phyloP scores from a whole-genome alignment of 2,329 filamentous ascomycete species.

The Acrocalymma vagum region DNA sequence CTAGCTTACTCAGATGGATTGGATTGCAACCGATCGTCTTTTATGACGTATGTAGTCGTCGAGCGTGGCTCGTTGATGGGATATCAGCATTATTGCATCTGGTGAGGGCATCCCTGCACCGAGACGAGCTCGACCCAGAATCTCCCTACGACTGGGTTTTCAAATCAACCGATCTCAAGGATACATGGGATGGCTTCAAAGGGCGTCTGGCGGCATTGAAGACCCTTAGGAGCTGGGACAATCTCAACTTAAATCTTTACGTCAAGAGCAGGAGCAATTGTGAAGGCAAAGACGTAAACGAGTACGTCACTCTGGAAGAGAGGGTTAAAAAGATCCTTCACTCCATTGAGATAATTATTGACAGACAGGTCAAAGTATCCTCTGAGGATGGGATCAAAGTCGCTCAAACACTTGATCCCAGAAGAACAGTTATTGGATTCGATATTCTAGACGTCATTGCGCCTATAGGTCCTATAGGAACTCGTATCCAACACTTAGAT shows the following conservation, averaged over 20 bases:
- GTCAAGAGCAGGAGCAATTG: neutral
- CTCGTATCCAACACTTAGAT: neutral
- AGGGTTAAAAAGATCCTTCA: slow-evolving; percentile 3
- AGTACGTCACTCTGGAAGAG: slow-evolving; percentile 1
- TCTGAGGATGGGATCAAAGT: slow-evolving; percentile 1
- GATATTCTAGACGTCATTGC: slow-evolving; percentile 8
- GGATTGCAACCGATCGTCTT: slow-evolving; percentile 16
- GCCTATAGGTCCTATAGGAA: slow-evolving; percentile 1
- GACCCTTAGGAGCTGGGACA: slow-evolving; percentile 6
- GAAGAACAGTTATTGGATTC: slow-evolving; percentile 1
- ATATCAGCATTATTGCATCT: slow-evolving; percentile 49
- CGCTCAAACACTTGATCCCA: slow-evolving; percentile 1
- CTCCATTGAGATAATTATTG: slow-evolving; percentile 4
- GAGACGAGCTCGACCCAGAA: slow-evolving; percentile 2
- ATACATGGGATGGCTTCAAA: slow-evolving; percentile 5
- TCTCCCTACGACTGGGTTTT: slow-evolving; percentile 8
- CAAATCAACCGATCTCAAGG: slow-evolving; percentile 2
- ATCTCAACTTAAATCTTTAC: slow-evolving; percentile 4
- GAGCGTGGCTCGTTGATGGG: slow-evolving; percentile 50
- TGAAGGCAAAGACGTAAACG: neutral
- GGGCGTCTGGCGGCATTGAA: slow-evolving; percentile 2
- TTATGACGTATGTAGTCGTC: slow-evolving; percentile 30
- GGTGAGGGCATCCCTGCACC: slow-evolving; percentile 4
- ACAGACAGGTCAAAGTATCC: neutral
- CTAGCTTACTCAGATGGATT: neutral